Percentiles rank a stretch among this genome's conserved stretches.
Evolutionary conservation across 2,329 filamentous ascomycete genomes (phyloP).

Genomic region (Scedosporium apiospermum): DNA sequence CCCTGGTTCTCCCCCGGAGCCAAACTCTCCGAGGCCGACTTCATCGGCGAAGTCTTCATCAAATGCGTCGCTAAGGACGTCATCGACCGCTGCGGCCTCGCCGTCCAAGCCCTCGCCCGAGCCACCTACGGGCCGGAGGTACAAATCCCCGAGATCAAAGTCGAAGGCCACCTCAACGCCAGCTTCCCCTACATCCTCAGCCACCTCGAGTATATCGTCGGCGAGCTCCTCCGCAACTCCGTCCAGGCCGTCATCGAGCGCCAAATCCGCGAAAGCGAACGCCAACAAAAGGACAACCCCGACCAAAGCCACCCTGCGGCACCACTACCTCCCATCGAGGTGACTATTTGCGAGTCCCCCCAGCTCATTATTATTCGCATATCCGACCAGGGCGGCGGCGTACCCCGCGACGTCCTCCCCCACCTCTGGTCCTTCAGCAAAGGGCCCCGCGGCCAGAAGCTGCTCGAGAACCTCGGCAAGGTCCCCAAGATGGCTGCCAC

Average conservation of each 20-base stretch:
- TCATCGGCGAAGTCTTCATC: constrained; percentile 91
- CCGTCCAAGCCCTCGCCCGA: constrained; percentile 64
- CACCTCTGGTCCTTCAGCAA: constrained; percentile 97
- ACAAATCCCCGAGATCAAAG: constrained; percentile 67
- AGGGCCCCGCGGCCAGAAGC: constrained; percentile 66
- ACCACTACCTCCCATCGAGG: constrained; percentile 76
- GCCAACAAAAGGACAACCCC: constrained; percentile 13
- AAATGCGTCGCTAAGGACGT: constrained; percentile 88
- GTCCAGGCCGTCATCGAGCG: constrained; percentile 85
- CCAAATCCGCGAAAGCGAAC: constrained; percentile 34
- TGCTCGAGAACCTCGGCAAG: constrained; percentile 74
- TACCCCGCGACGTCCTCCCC: constrained; percentile 74
- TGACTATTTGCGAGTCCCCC: constrained; percentile 86
- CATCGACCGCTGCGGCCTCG: constrained; percentile 69
- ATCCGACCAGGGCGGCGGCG: constrained; percentile 89
- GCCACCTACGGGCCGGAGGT: constrained; percentile 64
- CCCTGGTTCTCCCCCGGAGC: constrained; percentile 82
- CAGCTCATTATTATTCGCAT: constrained; percentile 96
- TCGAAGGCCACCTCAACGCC: constrained; percentile 78
- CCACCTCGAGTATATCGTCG: constrained; percentile 94
- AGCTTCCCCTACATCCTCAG: constrained; percentile 95
- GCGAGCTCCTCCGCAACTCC: constrained; percentile 88
- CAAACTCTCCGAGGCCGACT: constrained; percentile 64
- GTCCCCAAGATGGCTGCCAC: constrained; percentile 92
- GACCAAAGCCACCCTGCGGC: constrained; percentile 14